Conservation (phyloP, 345 rosid genomes). For the Stellera chamaejasme region DNA sequence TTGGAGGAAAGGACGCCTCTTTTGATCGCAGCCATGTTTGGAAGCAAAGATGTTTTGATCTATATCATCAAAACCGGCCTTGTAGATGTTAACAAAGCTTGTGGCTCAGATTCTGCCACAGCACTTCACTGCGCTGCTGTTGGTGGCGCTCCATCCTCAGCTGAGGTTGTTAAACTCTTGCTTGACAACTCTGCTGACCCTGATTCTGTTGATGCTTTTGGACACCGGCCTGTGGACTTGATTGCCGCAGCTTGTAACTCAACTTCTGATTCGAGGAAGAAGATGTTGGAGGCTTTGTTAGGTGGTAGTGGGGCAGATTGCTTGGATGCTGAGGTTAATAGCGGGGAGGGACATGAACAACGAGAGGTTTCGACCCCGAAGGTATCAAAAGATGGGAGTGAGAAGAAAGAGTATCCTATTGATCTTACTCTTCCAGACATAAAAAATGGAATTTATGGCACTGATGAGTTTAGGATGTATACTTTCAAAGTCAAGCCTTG, state of each 20-base stretch:
- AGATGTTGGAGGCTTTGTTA: slow-evolving; percentile 44
- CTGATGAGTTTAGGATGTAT: slow-evolving; percentile 92
- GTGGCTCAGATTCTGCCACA: slow-evolving; percentile 67
- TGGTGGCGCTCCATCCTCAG: slow-evolving; percentile 49
- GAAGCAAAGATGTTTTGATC: slow-evolving; percentile 58
- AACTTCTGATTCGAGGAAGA: slow-evolving; percentile 36
- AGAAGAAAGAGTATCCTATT: slow-evolving; percentile 80
- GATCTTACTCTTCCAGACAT: slow-evolving; percentile 86
- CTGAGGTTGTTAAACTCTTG: slow-evolving; percentile 57
- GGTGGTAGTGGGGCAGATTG: slow-evolving; percentile 23
- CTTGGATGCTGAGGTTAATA: slow-evolving; percentile 17
- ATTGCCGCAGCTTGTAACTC: slow-evolving; percentile 29
- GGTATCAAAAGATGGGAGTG: slow-evolving; percentile 31
- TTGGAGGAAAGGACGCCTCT: slow-evolving; percentile 78
- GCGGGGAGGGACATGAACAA: slow-evolving; percentile 29
- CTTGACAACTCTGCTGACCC: slow-evolving; percentile 60
- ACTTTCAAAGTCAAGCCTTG: slow-evolving; percentile 88
- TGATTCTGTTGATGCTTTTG: slow-evolving; percentile 44
- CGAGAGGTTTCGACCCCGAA: slow-evolving; percentile 29
- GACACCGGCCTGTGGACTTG: slow-evolving; percentile 53
- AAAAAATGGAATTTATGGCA: slow-evolving; percentile 69
- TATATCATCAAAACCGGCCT: slow-evolving; percentile 41
- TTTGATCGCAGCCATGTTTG: slow-evolving; percentile 83
- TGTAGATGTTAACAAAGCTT: slow-evolving; percentile 52
- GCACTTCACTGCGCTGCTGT: slow-evolving; percentile 82